phyloP scores from a whole-genome alignment of 306 rosid genomes.

The Urtica urens region DNA sequence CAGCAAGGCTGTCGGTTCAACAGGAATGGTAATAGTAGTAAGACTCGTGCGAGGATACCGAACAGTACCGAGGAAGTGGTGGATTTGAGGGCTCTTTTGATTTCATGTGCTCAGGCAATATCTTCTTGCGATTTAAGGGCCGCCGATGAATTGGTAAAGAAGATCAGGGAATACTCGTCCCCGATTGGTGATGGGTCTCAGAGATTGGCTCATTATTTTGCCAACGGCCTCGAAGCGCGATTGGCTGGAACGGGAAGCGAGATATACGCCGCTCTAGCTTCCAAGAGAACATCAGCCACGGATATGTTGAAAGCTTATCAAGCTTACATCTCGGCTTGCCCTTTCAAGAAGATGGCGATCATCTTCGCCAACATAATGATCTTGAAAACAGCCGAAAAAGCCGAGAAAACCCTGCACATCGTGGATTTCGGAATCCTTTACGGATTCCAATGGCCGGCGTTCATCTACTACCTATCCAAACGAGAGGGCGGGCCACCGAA shows the following conservation, averaged over 20 bases:
- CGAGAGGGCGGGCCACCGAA: constrained; percentile 67
- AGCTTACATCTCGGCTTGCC: constrained; percentile 38
- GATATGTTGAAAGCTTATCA: constrained; percentile 47
- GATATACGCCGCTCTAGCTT: constrained; percentile 23
- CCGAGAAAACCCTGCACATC: constrained; percentile 48
- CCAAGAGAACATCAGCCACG: constrained; percentile 36
- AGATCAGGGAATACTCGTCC: constrained; percentile 64
- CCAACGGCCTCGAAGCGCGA: constrained; percentile 56
- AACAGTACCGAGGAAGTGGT: constrained; percentile 36
- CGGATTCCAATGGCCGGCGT: constrained; percentile 89
- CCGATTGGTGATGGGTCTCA: constrained; percentile 44
- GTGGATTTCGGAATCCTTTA: constrained; percentile 76
- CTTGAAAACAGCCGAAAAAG: constrained; percentile 33
- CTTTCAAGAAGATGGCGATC: constrained; percentile 46
- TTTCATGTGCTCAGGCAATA: constrained; percentile 58
- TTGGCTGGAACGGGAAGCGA: constrained; percentile 53
- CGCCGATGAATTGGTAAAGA: constrained; percentile 49
- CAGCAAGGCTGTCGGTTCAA: constrained; percentile 23
- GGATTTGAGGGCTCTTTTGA: constrained; percentile 47
- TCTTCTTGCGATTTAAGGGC: constrained; percentile 44
- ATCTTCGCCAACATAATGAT: constrained; percentile 49
- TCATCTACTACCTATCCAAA: constrained; percentile 44
- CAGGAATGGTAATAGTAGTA: constrained; percentile 19
- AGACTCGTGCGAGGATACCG: constrained; percentile 29
- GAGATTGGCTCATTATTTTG: constrained; percentile 65